phyloP scores from a whole-genome alignment of 1,284 basidiomycete genomes.

The Cryptococcus floricola region DNA sequence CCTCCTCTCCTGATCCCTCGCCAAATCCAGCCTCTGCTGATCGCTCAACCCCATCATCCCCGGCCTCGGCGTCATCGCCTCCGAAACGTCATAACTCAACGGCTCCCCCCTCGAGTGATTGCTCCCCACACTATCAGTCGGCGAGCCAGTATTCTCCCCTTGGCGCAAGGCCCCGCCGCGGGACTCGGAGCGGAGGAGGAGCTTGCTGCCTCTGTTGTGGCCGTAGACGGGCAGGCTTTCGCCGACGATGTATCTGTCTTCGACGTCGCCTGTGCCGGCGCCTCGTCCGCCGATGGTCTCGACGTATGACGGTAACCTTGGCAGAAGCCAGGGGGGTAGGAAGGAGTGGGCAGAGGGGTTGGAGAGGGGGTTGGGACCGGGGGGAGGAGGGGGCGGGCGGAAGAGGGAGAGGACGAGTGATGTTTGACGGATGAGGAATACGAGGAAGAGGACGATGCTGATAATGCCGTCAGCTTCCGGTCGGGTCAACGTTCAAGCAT shows the following conservation, averaged over 20 bases:
- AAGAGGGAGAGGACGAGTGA: constrained; percentile 11
- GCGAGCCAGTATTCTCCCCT: neutral
- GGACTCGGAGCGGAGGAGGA: constrained; percentile 16
- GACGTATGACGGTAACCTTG: constrained; percentile 11
- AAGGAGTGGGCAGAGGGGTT: neutral
- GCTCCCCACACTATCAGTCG: neutral
- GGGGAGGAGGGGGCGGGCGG: constrained; percentile 2
- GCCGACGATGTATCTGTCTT: constrained; percentile 7
- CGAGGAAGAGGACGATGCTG: constrained; percentile 17
- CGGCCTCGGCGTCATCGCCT: neutral
- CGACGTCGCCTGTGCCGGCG: constrained; percentile 11
- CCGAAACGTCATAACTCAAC: neutral
- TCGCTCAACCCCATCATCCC: neutral
- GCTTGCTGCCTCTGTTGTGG: constrained; percentile 13
- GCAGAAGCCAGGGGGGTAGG: constrained; percentile 14
- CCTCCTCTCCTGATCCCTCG: neutral
- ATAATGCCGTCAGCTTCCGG: neutral
- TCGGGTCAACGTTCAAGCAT: neutral
- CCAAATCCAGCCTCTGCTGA: neutral
- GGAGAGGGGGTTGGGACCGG: neutral
- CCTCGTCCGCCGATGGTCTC: constrained; percentile 7
- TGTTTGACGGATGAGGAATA: constrained; percentile 23
- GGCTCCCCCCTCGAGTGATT: neutral
- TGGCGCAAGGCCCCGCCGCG: constrained; percentile 1
- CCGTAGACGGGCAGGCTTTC: constrained; percentile 20